Base-by-base conservation (phyloP, 257 asterid genomes). In the Solanum peruvianum region DNA sequence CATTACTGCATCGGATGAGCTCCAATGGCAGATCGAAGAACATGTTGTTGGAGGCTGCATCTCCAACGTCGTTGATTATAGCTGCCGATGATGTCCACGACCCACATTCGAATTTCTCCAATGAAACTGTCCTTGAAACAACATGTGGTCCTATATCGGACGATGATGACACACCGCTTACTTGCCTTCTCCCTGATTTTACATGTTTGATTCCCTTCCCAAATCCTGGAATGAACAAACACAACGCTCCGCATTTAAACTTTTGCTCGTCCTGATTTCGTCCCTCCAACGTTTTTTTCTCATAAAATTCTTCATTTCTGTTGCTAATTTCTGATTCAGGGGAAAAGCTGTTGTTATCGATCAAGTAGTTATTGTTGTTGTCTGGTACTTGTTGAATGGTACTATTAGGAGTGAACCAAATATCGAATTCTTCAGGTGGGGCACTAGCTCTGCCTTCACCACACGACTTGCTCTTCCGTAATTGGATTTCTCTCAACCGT, bases 1-100 rank as follows among this genome's bases (percentile, higher is more conserved):
- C 89, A 62, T 88, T 78, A 15, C 84, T 88, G 90, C 94, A 88
- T 3, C 97, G 90, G 23, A 96, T 96, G 75, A 94, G 90, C 93
- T 96, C 99, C 56, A 95, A 49, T 4, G 99, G 99, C 76, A 96
- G 95, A 91, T 96, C 99, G 25, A 93, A 96, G 89, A 93, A 95
- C 88, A 81, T 47, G 88, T 90, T 92, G 80, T 60, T 92, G 23
- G 97, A 90, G 9, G 84, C 71, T 3, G 82, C 49, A 42, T 87
- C 90, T 82, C 88, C 94, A 2, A 78, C 93, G 18, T 88, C 92
- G 7, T 87, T 85, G 20, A 90, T 87, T 69, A 94, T 66, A 21
- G 92, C 84, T 9, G 84, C 92, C 0, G 97, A 92, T 60, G 97
- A 95, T 64, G 95, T 93, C 97, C 98, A 93, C 0, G 98, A 95